Base-by-base conservation (phyloP, 176 grass and related monocot species). In the Thinopyrum elongatum region DNA sequence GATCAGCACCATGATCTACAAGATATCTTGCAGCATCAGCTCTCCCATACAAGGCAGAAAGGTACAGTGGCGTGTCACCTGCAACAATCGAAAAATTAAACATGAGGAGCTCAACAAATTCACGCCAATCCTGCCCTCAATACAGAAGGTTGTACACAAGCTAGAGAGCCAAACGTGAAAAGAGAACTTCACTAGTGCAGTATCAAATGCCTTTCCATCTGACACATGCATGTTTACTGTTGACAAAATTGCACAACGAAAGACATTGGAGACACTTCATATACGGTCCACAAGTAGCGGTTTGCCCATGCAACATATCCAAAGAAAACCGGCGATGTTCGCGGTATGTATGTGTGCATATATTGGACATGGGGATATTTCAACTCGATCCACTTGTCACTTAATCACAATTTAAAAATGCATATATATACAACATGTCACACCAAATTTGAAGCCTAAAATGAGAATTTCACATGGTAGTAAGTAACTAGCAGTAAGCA, bases 1-100 rank as follows among this genome's bases (percentile, higher is more conserved):
- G 67, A 70, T 70, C 67, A 36, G 67, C 34, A 39, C 34, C 67
- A 70, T 70, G 67, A 70, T 70, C 67, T 39, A 70, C 21, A 70
- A 70, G 67, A 70, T 38, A 70, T 70, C 67, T 70, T n/a, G 67
- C 67, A 38, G 67, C 34, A 70, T 21, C 67, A 39, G 19, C 67
- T 39, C 19, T 35, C 0, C 67, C 67, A 70, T 11, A 13, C 11
- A 6, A n/a, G 8, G 67, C 67, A 70, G 34, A 22, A 70, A 2
- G 1, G 9, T 38, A 38, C 67, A 70, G 33, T 39, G 21, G 33
- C 17, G 67, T 70, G 4, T 70, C 34, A n/a, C 67, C 34, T 70
- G 21, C 31, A n/a, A 39, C 8, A 69, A 2, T 29, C 30, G 3
- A 10, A 35, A 69, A 35, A 10, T 2, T 4, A 69, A 35, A 21